phyloP scores from a whole-genome alignment of 108 stramenopile genomes.

The Schizochytrium sp. region DNA sequence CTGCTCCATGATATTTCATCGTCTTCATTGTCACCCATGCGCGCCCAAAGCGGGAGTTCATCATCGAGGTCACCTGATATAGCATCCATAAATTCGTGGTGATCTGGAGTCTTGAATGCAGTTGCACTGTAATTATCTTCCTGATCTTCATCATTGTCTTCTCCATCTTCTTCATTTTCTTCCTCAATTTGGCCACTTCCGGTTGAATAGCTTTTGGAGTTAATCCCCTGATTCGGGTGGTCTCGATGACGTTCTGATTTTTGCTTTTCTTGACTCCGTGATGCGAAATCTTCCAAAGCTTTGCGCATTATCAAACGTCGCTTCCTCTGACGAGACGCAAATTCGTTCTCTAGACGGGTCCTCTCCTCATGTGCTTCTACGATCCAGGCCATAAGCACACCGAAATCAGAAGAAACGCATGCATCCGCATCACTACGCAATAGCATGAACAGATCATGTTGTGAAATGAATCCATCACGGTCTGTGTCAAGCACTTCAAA shows the following conservation, averaged over 20 bases:
- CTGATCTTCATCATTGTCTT: not conserved
- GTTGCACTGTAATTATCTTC: not conserved
- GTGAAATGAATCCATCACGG: conserved; percentile 29
- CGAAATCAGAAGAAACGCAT: not conserved
- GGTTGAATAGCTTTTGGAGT: not conserved
- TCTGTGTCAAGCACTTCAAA: conserved; percentile 40
- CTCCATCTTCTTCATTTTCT: not conserved
- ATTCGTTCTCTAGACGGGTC: not conserved
- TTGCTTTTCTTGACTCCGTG: not conserved
- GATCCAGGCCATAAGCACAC: conserved; percentile 29
- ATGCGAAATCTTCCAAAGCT: not conserved
- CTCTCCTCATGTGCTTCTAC: conserved; percentile 18
- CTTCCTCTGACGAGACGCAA: not conserved
- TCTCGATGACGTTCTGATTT: not conserved
- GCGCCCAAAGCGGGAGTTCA: not conserved
- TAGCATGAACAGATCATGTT: conserved; percentile 42
- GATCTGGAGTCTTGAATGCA: not conserved
- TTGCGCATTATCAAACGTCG: conserved; percentile 10
- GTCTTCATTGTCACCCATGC: not conserved
- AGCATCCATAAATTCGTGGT: not conserved
- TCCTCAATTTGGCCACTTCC: not conserved
- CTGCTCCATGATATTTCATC: conserved; percentile 13
- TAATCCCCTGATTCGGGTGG: not conserved
- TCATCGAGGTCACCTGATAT: not conserved
- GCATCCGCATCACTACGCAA: conserved; percentile 25